Conservation (phyloP, 2,329 filamentous ascomycete genomes). For the Apiospora rasikravindrae region DNA sequence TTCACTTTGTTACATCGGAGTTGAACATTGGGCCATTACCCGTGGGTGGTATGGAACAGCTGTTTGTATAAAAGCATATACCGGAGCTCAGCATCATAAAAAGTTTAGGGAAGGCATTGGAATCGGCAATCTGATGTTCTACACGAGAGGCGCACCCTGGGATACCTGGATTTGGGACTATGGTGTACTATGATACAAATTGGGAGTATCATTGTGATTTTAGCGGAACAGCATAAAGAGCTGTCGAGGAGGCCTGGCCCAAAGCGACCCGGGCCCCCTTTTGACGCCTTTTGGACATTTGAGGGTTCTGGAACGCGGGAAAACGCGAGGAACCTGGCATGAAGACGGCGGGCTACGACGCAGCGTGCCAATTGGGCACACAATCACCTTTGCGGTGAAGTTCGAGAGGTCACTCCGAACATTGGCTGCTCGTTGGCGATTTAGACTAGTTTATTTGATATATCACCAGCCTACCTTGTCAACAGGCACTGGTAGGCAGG, state of each 20-base stretch:
- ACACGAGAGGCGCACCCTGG: slow-evolving; percentile 19
- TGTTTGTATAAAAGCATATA: slow-evolving; percentile 53
- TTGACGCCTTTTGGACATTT: slow-evolving; percentile 2
- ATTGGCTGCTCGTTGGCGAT: slow-evolving; percentile 13
- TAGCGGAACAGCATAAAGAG: slow-evolving; percentile 40
- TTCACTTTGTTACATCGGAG: slow-evolving; percentile 31
- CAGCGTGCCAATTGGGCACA: slow-evolving; percentile 9
- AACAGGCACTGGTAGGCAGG: not conserved
- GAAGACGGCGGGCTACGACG: slow-evolving; percentile 6
- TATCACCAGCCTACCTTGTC: slow-evolving; percentile 7
- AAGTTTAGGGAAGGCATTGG: slow-evolving; percentile 37
- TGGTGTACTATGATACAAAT: slow-evolving; percentile 20
- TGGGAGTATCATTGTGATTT: slow-evolving; percentile 33
- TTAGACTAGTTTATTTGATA: slow-evolving; percentile 13
- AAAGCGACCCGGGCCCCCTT: not conserved
- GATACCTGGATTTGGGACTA: slow-evolving; percentile 24
- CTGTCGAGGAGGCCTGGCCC: not conserved
- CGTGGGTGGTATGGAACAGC: slow-evolving; percentile 6
- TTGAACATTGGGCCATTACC: slow-evolving; percentile 32
- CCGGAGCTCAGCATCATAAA: slow-evolving; percentile 57
- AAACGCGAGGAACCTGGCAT: slow-evolving; percentile 13
- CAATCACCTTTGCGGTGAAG: not conserved
- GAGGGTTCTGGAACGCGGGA: slow-evolving; percentile 3
- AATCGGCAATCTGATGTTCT: slow-evolving; percentile 10
- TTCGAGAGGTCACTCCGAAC: slow-evolving; percentile 5